Evolutionary conservation across 352 stramenopile genomes (phyloP).

Genomic region (Globisporangium uncinulatum): DNA sequence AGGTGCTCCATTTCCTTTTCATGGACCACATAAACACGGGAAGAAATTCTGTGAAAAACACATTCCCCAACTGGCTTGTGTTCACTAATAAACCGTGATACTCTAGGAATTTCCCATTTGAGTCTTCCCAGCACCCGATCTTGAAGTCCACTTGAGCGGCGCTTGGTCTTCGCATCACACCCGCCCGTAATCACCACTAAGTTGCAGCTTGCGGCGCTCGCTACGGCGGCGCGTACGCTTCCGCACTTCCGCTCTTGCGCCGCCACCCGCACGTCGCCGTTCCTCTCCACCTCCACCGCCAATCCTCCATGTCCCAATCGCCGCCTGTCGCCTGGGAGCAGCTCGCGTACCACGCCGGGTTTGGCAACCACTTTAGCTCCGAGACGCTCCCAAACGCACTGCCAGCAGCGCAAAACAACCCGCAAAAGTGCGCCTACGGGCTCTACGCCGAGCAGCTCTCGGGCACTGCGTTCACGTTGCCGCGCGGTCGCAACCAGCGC

Average conservation of each 20-base stretch:
- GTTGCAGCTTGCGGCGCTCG: neutral
- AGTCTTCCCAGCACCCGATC: no score
- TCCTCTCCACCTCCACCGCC: neutral
- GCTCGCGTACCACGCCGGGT: conserved; percentile 87
- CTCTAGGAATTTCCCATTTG: neutral
- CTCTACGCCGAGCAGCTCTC: conserved; percentile 95
- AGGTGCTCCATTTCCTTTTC: no score
- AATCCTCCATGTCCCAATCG: neutral
- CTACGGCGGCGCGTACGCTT: neutral
- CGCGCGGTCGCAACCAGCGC: conserved; percentile 83
- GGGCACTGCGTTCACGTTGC: conserved; percentile 95
- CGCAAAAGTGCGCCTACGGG: conserved; percentile 90
- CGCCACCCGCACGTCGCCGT: neutral
- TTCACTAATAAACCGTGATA: no score
- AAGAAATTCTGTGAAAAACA: no score
- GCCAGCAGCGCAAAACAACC: conserved; percentile 93
- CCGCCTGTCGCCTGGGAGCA: conserved; percentile 34
- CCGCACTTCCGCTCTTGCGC: conserved; percentile 3
- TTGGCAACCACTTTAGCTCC: conserved; percentile 93
- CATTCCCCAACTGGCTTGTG: no score
- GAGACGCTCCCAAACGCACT: conserved; percentile 88
- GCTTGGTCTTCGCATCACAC: no score
- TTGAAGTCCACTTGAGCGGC: no score
- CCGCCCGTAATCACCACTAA: conserved; percentile 1
- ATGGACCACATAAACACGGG: no score